Base-by-base conservation (phyloP, 768 basidiomycete species). In the Termitomyces sp. region DNA sequence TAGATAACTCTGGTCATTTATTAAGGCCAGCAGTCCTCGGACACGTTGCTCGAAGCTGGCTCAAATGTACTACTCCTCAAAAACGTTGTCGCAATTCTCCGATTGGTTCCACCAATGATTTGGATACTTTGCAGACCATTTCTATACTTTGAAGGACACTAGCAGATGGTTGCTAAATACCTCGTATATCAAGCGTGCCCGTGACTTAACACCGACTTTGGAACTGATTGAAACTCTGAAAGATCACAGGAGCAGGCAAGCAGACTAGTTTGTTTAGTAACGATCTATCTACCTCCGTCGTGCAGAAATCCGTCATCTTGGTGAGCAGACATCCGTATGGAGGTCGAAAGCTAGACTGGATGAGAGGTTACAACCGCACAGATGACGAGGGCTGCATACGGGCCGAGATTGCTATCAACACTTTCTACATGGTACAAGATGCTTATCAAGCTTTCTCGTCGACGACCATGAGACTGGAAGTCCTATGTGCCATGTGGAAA, bases 251-350 rank as follows among this genome's bases (percentile, higher is more conserved):
- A 43, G 46, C 52, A 42, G 56, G 52, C 18, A 43, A 44, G n/a
- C 55, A 51, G 52, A 57, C 54, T 26, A 56, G 36, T 2, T 52
- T 54, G 20, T 53, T 42, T 1, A 56, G 36, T 12, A 37, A 37
- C 44, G 29, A 32, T 29, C 34, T 44, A 46, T 46, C 18, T 2
- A 20, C 14, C n/a, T 59, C 46, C 14, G 44, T 43, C 9, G 46
- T n/a, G 29, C 46, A 52, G 42, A 57, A 57, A 32, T 60, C 47
- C 10, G 51, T 44, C 26, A 60, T 60, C 53, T 57, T 54, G 22
- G 51, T 57, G 37, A 37, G 41, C 52, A 57, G 32, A 39, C 41
- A 31, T 53, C 31, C 6, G 32, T 18, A 24, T 57, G 29, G 39
- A 60, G 32, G n/a, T 57, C 24, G 42, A 54, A 14, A 60, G 24